phyloP scores from a whole-genome alignment of 768 basidiomycete genomes.

The Suillus weaverae region DNA sequence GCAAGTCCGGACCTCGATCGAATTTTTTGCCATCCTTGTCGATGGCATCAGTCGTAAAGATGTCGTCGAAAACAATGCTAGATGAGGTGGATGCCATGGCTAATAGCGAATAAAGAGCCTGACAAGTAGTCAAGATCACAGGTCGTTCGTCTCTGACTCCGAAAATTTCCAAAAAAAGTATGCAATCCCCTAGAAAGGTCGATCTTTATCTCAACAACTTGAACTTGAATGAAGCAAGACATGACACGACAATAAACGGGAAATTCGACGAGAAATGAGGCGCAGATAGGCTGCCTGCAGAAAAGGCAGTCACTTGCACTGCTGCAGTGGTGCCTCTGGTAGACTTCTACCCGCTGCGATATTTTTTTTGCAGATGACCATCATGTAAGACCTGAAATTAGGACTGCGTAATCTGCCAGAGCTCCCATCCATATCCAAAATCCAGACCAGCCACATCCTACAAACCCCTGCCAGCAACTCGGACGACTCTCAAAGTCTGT shows the following conservation, averaged over 20 bases:
- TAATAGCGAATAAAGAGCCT: background rate
- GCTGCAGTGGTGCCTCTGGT: background rate
- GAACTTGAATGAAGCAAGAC: background rate
- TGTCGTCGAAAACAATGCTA: slow-evolving; percentile 89
- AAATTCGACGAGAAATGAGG: background rate
- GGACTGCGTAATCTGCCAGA: slow-evolving; percentile 58
- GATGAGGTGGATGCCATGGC: slow-evolving; percentile 59
- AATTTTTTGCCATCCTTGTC: slow-evolving; percentile 97
- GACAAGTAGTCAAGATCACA: background rate
- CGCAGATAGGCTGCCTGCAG: background rate
- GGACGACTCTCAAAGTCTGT: slow-evolving; percentile 75
- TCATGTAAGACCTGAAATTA: slow-evolving; percentile 17
- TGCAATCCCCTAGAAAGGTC: background rate
- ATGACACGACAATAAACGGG: background rate
- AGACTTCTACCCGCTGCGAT: background rate
- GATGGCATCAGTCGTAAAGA: slow-evolving; percentile 82
- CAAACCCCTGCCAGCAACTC: slow-evolving; percentile 91
- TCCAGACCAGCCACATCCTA: slow-evolving; percentile 84
- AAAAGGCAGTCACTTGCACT: background rate
- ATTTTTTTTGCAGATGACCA: background rate
- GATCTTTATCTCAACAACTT: background rate
- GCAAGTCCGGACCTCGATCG: slow-evolving; percentile 73
- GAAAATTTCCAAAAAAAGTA: background rate
- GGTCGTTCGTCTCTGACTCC: background rate
- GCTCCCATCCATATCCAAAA: slow-evolving; percentile 87